Percentiles rank a stretch among this genome's conserved stretches.
phyloP scores from a whole-genome alignment of 2,329 filamentous ascomycete species.

The Pseudogymnoascus sp. region DNA sequence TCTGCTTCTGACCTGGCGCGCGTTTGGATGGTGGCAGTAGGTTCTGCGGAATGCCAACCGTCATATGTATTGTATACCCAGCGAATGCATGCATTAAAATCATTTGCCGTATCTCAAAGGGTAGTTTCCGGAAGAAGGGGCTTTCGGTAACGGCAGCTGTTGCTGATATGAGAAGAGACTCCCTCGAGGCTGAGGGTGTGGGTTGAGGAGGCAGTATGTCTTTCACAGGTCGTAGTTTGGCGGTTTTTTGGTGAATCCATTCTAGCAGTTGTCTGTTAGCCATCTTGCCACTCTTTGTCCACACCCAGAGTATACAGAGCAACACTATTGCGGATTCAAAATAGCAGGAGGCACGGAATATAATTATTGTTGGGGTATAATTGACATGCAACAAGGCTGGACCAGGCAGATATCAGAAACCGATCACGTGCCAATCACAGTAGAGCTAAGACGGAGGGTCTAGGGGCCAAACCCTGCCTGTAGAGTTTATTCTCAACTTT shows the following conservation, averaged over 20 bases:
- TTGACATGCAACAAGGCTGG: not conserved
- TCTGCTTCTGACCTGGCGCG: not conserved
- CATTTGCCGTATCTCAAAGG: not conserved
- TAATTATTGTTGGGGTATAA: too few relatives aligned
- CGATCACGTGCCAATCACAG: not conserved
- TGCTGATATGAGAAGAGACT: not conserved
- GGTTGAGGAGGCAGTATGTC: not conserved
- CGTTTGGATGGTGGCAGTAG: not conserved
- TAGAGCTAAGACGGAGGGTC: not conserved
- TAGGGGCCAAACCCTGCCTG: too few relatives aligned
- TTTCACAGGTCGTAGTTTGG: not conserved
- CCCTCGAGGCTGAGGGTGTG: not conserved
- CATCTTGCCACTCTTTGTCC: not conserved
- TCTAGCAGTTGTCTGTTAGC: not conserved
- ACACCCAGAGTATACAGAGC: not conserved
- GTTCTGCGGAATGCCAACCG: not conserved
- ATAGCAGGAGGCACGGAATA: not conserved
- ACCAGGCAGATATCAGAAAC: not conserved
- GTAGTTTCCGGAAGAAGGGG: not conserved
- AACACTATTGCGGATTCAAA: not conserved
- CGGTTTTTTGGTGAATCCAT: not conserved
- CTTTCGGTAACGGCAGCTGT: not conserved
- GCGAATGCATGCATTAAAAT: not conserved
- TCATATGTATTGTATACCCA: not conserved
- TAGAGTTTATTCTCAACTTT: too few relatives aligned